Evolutionary conservation across 2,329 filamentous ascomycete genomes (phyloP).

Genomic region (Blastomyces parvus): DNA sequence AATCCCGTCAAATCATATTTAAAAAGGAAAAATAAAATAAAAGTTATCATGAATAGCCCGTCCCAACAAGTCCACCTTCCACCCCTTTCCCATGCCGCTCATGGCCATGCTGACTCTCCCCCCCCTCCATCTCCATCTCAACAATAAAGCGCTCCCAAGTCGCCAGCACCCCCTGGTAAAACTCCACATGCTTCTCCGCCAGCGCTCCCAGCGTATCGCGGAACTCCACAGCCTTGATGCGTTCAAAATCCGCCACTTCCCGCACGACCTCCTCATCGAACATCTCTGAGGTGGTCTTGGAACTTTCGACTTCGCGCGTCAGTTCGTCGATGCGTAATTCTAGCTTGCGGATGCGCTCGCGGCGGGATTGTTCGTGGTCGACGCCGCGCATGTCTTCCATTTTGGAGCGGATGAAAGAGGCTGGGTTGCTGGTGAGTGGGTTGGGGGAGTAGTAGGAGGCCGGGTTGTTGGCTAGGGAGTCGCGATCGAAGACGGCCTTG

Average conservation of each 20-base stretch:
- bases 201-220: constrained; percentile 73
- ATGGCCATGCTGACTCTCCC: constrained; percentile 10
- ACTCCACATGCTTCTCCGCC: constrained; percentile 75
- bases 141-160: constrained; percentile 86
- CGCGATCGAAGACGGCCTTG: constrained; percentile 79
- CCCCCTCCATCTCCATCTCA: constrained; percentile 60
- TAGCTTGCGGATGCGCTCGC: constrained; percentile 78
- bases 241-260: constrained; percentile 88
- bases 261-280: constrained; percentile 95
- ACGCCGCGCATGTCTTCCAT: constrained; percentile 95
- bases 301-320: constrained; percentile 76
- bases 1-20: background rate
- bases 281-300: constrained; percentile 76
- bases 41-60: constrained; percentile 8
- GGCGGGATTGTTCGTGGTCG: constrained; percentile 83
- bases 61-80: constrained; percentile 3
- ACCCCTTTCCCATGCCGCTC: background rate
- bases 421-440: constrained; percentile 54
- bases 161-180: constrained; percentile 69
- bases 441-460: constrained; percentile 48
- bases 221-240: constrained; percentile 92
- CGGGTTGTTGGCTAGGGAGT: constrained; percentile 60
- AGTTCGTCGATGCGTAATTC: constrained; percentile 89
- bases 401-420: constrained; percentile 81
- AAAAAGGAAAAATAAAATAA: background rate